phyloP scores from a whole-genome alignment of 805 yeast genomes.

The Yueomyces sinensis region DNA sequence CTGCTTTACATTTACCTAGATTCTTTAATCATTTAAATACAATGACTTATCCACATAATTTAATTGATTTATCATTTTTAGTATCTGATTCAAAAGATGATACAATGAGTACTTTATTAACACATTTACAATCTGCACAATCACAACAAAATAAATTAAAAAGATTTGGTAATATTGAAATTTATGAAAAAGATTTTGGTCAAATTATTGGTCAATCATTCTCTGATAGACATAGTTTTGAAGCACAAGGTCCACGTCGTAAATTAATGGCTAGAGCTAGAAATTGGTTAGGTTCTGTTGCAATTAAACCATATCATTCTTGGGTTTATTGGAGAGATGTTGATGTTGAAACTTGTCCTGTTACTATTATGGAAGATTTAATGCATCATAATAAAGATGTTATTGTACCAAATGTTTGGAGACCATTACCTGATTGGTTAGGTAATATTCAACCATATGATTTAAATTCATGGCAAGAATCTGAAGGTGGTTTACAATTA shows the following conservation, averaged over 20 bases:
- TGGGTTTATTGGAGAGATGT: constrained; percentile 92
- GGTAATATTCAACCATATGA: constrained; percentile 84
- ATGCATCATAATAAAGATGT: constrained; percentile 63
- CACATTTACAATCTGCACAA: constrained; percentile 50
- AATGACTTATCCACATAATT: constrained; percentile 75
- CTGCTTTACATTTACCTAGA: constrained; percentile 80
- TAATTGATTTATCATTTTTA: constrained; percentile 71
- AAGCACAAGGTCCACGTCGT: constrained; percentile 74
- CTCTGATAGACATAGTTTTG: constrained; percentile 71
- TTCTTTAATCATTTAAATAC: constrained; percentile 71
- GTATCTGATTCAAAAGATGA: constrained; percentile 86
- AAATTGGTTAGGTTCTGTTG: constrained; percentile 66
- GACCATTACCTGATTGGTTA: constrained; percentile 87
- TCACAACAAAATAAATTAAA: constrained; percentile 42
- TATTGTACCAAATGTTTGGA: constrained; percentile 84
- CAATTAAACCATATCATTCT: constrained; percentile 70
- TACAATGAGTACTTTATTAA: constrained; percentile 57
- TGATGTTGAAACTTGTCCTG: constrained; percentile 74
- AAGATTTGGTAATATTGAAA: constrained; percentile 75
- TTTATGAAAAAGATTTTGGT: constrained; percentile 85
- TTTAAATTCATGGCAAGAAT: constrained; percentile 92
- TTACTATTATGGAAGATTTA: constrained; percentile 57
- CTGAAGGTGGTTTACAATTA: constrained; percentile 56
- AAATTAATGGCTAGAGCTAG: constrained; percentile 80
- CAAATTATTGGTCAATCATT: constrained; percentile 79